These are phyloP conservation scores for Apiotrichum sp. DNA, from an alignment of 1,284 basidiomycete genomes.

Conservation along the genomic window DNA sequence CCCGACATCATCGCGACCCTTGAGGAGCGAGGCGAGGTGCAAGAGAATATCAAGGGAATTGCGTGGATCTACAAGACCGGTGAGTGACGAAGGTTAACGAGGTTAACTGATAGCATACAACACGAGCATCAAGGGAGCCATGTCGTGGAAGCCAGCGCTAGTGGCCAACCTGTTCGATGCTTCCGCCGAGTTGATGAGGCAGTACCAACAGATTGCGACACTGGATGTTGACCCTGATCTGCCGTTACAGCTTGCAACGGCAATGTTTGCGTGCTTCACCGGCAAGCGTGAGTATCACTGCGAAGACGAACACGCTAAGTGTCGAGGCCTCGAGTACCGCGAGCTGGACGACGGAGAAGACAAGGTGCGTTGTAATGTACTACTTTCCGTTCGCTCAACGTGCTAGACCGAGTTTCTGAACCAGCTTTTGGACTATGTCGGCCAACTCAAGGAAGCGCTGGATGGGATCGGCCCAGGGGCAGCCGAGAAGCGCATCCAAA, in stretches of 20 bases:
- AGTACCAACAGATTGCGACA: not conserved
- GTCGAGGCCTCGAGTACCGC: constrained; percentile 2
- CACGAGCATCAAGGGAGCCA: constrained; percentile 1
- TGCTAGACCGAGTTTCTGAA: not conserved
- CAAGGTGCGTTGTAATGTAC: not conserved
- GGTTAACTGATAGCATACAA: constrained; percentile 5
- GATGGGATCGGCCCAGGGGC: not conserved
- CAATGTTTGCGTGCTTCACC: constrained; percentile 6
- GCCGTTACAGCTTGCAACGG: constrained; percentile 1
- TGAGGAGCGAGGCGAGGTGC: not conserved
- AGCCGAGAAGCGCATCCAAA: not conserved
- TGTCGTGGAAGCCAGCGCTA: not conserved
- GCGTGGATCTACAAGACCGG: constrained; percentile 16
- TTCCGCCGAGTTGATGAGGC: constrained; percentile 1
- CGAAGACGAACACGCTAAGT: not conserved
- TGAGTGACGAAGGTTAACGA: not conserved
- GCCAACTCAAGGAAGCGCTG: not conserved
- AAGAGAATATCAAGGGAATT: constrained; percentile 8
- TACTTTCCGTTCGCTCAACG: not conserved
- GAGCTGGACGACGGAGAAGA: constrained; percentile 5
- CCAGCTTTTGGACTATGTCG: constrained; percentile 3
- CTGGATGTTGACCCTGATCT: constrained; percentile 12
- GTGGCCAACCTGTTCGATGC: constrained; percentile 5
- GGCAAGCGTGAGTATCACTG: constrained; percentile 3
- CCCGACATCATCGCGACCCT: not conserved